Evolutionary conservation across 177 flowering plant species (phyloP), one percentile per base, ranked within the genome.

Genomic region (Tripterygium wilfordii): DNA sequence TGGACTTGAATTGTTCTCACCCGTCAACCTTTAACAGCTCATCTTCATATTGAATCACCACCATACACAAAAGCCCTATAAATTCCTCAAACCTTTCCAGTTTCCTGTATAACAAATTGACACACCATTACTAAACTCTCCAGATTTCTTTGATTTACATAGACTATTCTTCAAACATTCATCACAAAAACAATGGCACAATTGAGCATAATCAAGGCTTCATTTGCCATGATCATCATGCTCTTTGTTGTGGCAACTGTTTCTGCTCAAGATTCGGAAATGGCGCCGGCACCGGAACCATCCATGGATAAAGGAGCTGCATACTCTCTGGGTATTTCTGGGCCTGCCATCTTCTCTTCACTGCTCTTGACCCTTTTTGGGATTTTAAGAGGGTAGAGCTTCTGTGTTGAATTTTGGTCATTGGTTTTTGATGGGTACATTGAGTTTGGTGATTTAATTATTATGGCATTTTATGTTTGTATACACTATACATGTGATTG

Each of bases 261-360:
- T 32, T 47, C 47, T 0, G 66, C 56, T 64, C 57, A 51, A 44
- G 67, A 46, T 8, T 10, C 16, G 8, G 57, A 26, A 4, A 23
- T 41, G 27, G 60, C 62, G 4, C 68, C 68, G 0, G 49, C 64
- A 5, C 67, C 71, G 19, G 33, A 42, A 8, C 50, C 57, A 4
- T 0, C 24, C 10, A 16, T 28, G 31, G 63, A 52, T 6, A 30
- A 30, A 3, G 72, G 72, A 21, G 65, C 60, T 4, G 72, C 49
- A 2, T 66, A 8, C 29, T 52, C 62, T 24, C 4, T 48, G 21
- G 31, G 56, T 20, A n/a, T 39, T 1, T 60, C 68, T 1, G 65
- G 42, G 28, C 68, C 57, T 8, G 14, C 42, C 9, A 36, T 63
- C 7, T 51, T 36, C 18, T 49, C 60, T 24, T 63, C 68, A 0